Base-by-base conservation (phyloP, 768 basidiomycete species). In the Suillus subaureus region DNA sequence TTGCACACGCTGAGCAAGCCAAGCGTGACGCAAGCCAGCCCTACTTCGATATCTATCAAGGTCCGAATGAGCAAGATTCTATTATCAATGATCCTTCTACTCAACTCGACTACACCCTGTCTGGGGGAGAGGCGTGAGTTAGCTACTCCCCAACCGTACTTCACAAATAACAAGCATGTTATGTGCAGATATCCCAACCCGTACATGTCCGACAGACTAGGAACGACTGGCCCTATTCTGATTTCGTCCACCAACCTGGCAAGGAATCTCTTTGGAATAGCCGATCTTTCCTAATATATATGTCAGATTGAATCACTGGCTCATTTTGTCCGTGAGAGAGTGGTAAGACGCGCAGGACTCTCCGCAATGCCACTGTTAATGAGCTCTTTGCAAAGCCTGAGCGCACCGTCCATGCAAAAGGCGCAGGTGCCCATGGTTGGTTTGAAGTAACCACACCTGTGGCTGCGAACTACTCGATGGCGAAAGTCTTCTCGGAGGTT, bases 271-370 rank as follows among this genome's bases (percentile, higher is more conserved):
- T 6, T 64, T 39, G 26, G 26, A 28, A n/a, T n/a, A 23, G n/a
- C 21, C 61, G 28, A 37, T 52, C 60, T 57, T 47, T 43, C 18
- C 61, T 45, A 55, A 47, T 55, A 33, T 47, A n/a, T 13, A 6
- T 33, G 23, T 18, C 43, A 70, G 69, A 70, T 70, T 21, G 68
- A 70, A 49, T 61, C 64, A 18, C 54, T 70, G 21, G 61, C 69
- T 13, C 69, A 69, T 61, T 70, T 70, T 43, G 69, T 70, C 42
- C 58, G 68, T 42, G 69, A 70, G 61, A 64, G 69, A 62, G 69
- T 70, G 49, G 68, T 70, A 65, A 61, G 69, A 61, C 7, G 11
- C 13, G 16, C 35, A 23, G 16, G 18, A 51, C 26, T 2, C 13
- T 31, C 12, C 16, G 21, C 23, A 11, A 21, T 40, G 28, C 39